phyloP scores from a whole-genome alignment of 1,139 yeast genomes.

The Geotrichum carabidarum region DNA sequence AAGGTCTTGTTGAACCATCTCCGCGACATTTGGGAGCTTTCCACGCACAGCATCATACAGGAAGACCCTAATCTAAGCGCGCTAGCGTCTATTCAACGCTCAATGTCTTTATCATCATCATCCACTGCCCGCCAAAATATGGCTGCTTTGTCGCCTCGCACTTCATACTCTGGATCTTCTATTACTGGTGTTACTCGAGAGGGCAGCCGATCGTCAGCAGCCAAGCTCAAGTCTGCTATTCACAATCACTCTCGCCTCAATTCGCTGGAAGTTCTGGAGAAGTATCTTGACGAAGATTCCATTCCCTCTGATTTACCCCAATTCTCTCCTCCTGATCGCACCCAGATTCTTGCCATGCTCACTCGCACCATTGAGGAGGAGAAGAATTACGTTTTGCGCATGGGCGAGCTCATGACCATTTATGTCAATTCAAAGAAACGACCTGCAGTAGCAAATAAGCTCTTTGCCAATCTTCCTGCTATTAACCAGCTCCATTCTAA shows the following conservation, averaged over 20 bases:
- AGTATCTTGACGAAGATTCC: slow-evolving; percentile 21
- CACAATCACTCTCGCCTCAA: slow-evolving; percentile 6
- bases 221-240: neutral
- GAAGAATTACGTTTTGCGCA: slow-evolving; percentile 22
- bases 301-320: slow-evolving; percentile 5
- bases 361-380: slow-evolving; percentile 27
- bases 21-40: slow-evolving; percentile 28
- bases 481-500: slow-evolving; percentile 27
- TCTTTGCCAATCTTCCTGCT: slow-evolving; percentile 28
- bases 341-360: slow-evolving; percentile 14
- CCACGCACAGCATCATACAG: slow-evolving; percentile 10
- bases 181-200: neutral
- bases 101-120: neutral
- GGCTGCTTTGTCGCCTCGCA: neutral
- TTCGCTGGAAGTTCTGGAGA: slow-evolving; percentile 24
- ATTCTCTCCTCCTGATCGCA: slow-evolving; percentile 12
- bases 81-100: neutral
- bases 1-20: slow-evolving; percentile 26
- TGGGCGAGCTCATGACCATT: slow-evolving; percentile 26
- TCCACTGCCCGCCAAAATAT: neutral
- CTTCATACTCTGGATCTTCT: neutral
- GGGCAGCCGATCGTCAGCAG: neutral
- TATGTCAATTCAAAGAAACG: slow-evolving; percentile 22
- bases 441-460: slow-evolving; percentile 20
- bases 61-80: slow-evolving; percentile 1